phyloP scores from a whole-genome alignment of 2,329 filamentous ascomycete species.

The Colletotrichum tamarilloi region DNA sequence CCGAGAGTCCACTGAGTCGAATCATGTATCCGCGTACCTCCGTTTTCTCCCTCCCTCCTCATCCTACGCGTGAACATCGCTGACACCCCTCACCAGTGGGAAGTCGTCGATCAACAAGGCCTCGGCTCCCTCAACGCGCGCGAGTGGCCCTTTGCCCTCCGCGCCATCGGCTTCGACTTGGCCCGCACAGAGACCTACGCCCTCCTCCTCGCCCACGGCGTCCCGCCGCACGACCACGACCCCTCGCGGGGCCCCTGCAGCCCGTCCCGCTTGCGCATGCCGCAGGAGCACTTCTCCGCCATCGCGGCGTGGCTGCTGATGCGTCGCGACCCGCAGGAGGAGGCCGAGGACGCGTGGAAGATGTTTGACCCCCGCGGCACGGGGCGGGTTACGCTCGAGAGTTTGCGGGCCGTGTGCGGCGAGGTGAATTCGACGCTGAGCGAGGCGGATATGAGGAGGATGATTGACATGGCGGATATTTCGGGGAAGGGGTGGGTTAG shows the following conservation, averaged over 20 bases:
- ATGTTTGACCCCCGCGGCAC: slow-evolving; percentile 95
- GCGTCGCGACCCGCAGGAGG: slow-evolving; percentile 86
- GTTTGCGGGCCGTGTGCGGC: slow-evolving; percentile 86
- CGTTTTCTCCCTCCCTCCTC: too few relatives aligned
- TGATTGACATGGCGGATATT: slow-evolving; percentile 98
- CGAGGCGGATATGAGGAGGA: slow-evolving; percentile 90
- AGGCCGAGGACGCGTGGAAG: slow-evolving; percentile 90
- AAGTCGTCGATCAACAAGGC: slow-evolving; percentile 96
- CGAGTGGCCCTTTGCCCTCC: slow-evolving; percentile 96
- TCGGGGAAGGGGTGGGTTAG: slow-evolving; percentile 87
- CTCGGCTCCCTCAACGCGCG: slow-evolving; percentile 96
- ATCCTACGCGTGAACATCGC: neutral
- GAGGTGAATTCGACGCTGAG: slow-evolving; percentile 88
- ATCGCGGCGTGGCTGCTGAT: slow-evolving; percentile 85
- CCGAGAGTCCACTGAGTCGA: neutral
- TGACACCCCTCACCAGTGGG: slow-evolving; percentile 69
- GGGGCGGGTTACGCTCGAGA: slow-evolving; percentile 88
- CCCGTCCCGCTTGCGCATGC: slow-evolving; percentile 77
- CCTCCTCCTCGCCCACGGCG: slow-evolving; percentile 84
- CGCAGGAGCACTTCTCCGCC: slow-evolving; percentile 77
- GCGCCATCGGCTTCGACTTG: slow-evolving; percentile 93
- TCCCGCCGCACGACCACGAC: slow-evolving; percentile 70
- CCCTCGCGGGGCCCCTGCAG: slow-evolving; percentile 59
- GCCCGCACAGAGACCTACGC: slow-evolving; percentile 86
- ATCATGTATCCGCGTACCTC: too few relatives aligned